Conservation (phyloP, 306 rosid genomes). For the Leucaena leucocephala region DNA sequence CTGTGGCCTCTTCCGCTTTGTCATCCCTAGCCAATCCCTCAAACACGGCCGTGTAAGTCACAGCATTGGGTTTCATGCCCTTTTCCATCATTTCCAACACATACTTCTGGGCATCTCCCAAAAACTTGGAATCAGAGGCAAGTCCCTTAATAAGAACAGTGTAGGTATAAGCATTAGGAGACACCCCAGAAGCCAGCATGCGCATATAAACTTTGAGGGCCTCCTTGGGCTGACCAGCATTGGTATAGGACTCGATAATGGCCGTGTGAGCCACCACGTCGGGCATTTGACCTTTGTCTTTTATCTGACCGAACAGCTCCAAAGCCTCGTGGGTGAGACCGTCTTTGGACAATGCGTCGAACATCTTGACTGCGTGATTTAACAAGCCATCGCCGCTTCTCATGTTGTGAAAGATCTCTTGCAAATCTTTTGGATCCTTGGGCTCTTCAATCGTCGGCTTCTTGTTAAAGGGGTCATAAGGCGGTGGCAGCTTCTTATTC, state of each 20-base stretch:
- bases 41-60: conserved; percentile 55
- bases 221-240: conserved; percentile 65
- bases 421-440: conserved; percentile 69
- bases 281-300: conserved; percentile 81
- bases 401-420: conserved; percentile 69
- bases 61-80: conserved; percentile 71
- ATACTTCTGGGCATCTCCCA: conserved; percentile 55
- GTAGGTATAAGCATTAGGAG: conserved; percentile 74
- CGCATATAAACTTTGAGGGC: conserved; percentile 65
- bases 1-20: conserved; percentile 54
- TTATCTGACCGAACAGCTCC: conserved; percentile 68
- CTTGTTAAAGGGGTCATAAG: conserved; percentile 72
- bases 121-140: conserved; percentile 37
- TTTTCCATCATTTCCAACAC: conserved; percentile 72
- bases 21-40: conserved; percentile 58
- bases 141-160: conserved; percentile 64
- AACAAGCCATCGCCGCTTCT: conserved; percentile 56
- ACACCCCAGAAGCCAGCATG: conserved; percentile 74
- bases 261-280: conserved; percentile 79
- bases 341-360: conserved; percentile 85
- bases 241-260: conserved; percentile 66
- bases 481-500: conserved; percentile 45
- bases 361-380: conserved; percentile 80
- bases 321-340: conserved; percentile 78
- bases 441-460: conserved; percentile 59